These are phyloP conservation scores for Phytophthora fragariae DNA, from an alignment of 352 stramenopile species.

Conservation along the genomic window DNA sequence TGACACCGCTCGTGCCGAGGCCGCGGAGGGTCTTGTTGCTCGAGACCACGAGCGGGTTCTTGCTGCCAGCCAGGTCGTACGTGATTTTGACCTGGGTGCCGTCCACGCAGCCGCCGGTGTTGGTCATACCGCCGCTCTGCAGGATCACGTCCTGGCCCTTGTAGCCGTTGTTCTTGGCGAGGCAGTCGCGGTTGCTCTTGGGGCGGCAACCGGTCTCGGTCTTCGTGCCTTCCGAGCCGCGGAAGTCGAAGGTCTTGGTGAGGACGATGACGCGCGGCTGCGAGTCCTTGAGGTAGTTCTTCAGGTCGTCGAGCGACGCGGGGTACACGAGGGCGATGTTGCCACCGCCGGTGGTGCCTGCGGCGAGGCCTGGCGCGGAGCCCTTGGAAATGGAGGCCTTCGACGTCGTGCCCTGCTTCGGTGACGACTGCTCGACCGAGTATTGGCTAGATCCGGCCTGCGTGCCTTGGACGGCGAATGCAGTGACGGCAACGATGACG, in stretches of 20 bases:
- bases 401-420: neutral
- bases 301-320: conserved; percentile 48
- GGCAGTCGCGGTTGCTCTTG: conserved; percentile 47
- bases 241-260: conserved; percentile 59
- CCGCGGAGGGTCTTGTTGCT: conserved; percentile 59
- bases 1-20: conserved; percentile 45
- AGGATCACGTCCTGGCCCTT: conserved; percentile 66
- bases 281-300: conserved; percentile 48
- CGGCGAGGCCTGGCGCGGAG: conserved; percentile 25
- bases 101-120: conserved; percentile 56
- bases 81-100: conserved; percentile 37
- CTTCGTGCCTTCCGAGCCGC: conserved; percentile 52
- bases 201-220: conserved; percentile 60
- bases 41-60: conserved; percentile 42
- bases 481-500: conserved; percentile 24
- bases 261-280: conserved; percentile 61
- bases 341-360: conserved; percentile 54
- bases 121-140: conserved; percentile 56
- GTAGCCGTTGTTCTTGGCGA: conserved; percentile 63
- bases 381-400: conserved; percentile 17
- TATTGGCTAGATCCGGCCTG: conserved; percentile 27
- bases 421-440: neutral
- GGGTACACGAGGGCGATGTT: conserved; percentile 49
- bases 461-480: conserved; percentile 39
- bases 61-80: conserved; percentile 34